A percentile compares a stretch with the other conserved stretches of the same genome.
These are phyloP conservation scores for Gilbertella persicaria DNA, from an alignment of 371 early-diverging fungal species.

Conservation along the genomic window DNA sequence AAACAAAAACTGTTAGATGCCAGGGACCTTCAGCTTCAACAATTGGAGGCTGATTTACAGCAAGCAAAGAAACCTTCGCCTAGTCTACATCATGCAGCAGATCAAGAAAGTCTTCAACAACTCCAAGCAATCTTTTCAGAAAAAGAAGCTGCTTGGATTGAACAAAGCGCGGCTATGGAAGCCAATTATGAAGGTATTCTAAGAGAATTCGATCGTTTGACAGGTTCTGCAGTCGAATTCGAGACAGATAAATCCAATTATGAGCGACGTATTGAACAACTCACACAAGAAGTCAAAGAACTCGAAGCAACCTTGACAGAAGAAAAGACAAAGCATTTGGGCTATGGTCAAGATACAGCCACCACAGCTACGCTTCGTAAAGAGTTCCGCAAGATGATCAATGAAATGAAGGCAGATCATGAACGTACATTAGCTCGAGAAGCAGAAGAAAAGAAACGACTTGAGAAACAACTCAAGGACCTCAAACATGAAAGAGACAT, in stretches of 20 bases:
- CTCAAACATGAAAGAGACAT: slow-evolving; percentile 59
- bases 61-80: neutral
- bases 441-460: slow-evolving; percentile 50
- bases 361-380: slow-evolving; percentile 61
- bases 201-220: slow-evolving; percentile 60
- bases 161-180: slow-evolving; percentile 45
- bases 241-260: slow-evolving; percentile 49
- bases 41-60: slow-evolving; percentile 31
- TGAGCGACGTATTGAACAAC: slow-evolving; percentile 42
- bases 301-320: slow-evolving; percentile 42
- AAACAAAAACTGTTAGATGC: slow-evolving; percentile 41
- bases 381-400: slow-evolving; percentile 62
- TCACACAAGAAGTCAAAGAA: slow-evolving; percentile 29
- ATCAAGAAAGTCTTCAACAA: slow-evolving; percentile 15
- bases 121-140: slow-evolving; percentile 37
- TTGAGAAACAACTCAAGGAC: slow-evolving; percentile 55
- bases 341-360: slow-evolving; percentile 30
- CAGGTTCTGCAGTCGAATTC: slow-evolving; percentile 57
- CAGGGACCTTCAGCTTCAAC: slow-evolving; percentile 39
- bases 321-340: slow-evolving; percentile 39
- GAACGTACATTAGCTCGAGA: slow-evolving; percentile 54
- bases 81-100: neutral
- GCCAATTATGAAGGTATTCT: slow-evolving; percentile 57
- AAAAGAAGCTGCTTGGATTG: slow-evolving; percentile 45
- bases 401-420: slow-evolving; percentile 58